phyloP scores from a whole-genome alignment of 495 filamentous ascomycete genomes.

The Aspergillus ostianus region DNA sequence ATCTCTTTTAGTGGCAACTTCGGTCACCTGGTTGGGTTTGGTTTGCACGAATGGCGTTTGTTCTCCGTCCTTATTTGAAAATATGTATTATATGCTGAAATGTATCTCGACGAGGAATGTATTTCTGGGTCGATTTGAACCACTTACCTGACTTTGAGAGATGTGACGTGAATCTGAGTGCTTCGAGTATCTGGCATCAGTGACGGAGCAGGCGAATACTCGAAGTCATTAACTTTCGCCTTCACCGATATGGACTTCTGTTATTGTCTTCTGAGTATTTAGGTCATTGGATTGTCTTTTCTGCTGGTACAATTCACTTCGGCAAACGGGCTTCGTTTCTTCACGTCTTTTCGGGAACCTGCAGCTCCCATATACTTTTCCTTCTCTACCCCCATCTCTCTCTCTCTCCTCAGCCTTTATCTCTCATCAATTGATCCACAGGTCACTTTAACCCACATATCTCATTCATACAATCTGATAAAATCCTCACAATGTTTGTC shows the following conservation, averaged over 20 bases:
- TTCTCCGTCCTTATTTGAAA: constrained; percentile 9
- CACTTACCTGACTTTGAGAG: background rate
- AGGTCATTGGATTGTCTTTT: background rate
- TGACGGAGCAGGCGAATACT: background rate
- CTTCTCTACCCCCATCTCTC: background rate
- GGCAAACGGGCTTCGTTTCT: constrained; percentile 10
- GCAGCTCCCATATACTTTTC: background rate
- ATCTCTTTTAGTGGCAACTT: constrained; percentile 14
- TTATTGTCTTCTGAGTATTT: background rate
- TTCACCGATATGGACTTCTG: background rate
- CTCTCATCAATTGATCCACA: constrained; percentile 2
- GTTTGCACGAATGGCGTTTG: constrained; percentile 33
- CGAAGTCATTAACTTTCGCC: background rate
- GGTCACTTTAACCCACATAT: constrained; percentile 3
- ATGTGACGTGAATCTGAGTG: background rate
- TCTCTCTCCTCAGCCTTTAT: background rate
- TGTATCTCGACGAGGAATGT: background rate
- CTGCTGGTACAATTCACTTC: background rate
- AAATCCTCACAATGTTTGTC: constrained; percentile 62
- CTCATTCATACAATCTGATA: constrained; percentile 3
- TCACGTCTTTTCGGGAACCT: constrained; percentile 9
- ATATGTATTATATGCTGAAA: constrained; percentile 15
- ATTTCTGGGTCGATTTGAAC: background rate
- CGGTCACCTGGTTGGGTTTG: constrained; percentile 21
- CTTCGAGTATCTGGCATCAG: background rate